Base-by-base conservation (phyloP, 2,329 filamentous ascomycete genomes). In the Ceratocystis papillata region DNA sequence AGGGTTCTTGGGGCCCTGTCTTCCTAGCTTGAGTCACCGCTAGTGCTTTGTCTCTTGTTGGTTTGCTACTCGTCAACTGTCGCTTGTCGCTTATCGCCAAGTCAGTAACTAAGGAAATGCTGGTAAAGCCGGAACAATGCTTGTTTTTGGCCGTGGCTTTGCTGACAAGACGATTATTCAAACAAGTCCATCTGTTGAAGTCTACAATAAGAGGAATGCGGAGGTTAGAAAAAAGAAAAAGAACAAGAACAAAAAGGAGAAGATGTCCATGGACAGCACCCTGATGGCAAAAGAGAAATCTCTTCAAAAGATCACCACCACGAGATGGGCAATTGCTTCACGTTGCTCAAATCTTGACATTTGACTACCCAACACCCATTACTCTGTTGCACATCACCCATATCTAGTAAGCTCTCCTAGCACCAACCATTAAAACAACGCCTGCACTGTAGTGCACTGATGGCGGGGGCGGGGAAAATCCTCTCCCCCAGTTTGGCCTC, bases 401-500 rank as follows among this genome's bases (percentile, higher is more conserved):
- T 15, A 22, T 28, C 22, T 15, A 28, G 2, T 8, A 7, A 48
- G 17, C 46, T 48, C 46, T n/a, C 20, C 48, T 25, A 25, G 5
- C 8, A 28, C 48, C 22, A 12, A 12, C 5, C 20, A 53, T 25
- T 53, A 53, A 15, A 53, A 4, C 20, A 22, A 15, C 17, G 3
- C 22, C 48, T 25, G 20, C 25, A 25, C 20, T 22, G 57, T 17
- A 64, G 50, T 64, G 63, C 33, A 37, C 50, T 57, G 55, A 67
- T 67, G 60, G 65, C 62, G 65, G 65, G 65, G 65, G 65, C 62
- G 65, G 65, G 61, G 65, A 67, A 63, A 20, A 41, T 15, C 12
- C 37, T 3, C 37, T 41, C 33, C 33, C 33, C 33, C 10, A 37
- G 33, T 8, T 37, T 37, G 8, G 17, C 60, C 60, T 10, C 37